Evolutionary conservation across 257 asterid species (phyloP), one percentile per base, ranked within the genome.

Genomic region (Rhazya stricta): DNA sequence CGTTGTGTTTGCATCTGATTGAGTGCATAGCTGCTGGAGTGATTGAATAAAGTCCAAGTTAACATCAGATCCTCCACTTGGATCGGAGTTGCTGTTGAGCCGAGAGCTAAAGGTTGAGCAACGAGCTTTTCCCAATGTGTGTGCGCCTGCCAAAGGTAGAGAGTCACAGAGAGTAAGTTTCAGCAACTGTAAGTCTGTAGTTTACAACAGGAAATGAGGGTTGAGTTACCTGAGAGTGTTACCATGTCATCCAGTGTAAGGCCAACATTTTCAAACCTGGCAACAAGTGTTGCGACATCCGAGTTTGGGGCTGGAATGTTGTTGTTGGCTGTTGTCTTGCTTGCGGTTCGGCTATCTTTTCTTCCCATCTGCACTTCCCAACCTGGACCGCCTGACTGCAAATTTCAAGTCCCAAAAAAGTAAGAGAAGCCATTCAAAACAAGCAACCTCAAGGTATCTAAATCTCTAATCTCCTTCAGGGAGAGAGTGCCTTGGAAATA

Each of bases 331-430:
- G 85, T 84, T 73, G 92, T 32, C 69, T 87, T 84, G 86, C 93
- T 90, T 18, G 91, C 91, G 48, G 71, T 81, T 51, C 83, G 23
- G 48, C 97, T 85, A 54, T 92, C 97, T 79, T 73, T 89, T 71
- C 97, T 81, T n/a, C 98, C 98, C 93, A 86, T 83, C 74, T 80
- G 79, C 76, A 90, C 95, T 68, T 89, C 97, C 97, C 97, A 91
- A 6, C 88, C 89, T 23, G 89, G 88, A 0, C 98, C 97, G 23
- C 97, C 98, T 11, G 97, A 84, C 93, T 89, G 83, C n/a, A 74
- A 45, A 73, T 43, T 43, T 13, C 48, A 43, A 8, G 48, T 43
- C 13, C 13, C 13, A 10, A 43, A 43, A 43, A 1, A 43, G 13
- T 43, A 43, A 43, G 48, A 43, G 13, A 43, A 43, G 11, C 48